Conservation (phyloP, 805 yeast species). For the Maudiozyma turicensis region DNA sequence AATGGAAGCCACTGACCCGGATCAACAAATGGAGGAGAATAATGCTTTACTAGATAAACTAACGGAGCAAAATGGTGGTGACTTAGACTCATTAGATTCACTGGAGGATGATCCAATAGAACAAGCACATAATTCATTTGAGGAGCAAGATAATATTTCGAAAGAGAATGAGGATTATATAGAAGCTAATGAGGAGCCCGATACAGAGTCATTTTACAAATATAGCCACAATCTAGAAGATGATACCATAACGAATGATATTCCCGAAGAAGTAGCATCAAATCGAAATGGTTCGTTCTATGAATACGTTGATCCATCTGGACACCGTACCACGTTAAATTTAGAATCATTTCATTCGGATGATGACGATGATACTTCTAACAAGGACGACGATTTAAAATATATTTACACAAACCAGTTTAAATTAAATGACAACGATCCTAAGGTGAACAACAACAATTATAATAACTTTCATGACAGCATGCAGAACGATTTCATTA, state of each 20-base stretch:
- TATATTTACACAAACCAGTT: constrained; percentile 34
- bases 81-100: constrained; percentile 19
- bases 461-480: background rate
- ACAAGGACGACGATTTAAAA: constrained; percentile 3
- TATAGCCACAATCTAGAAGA: constrained; percentile 7
- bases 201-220: background rate
- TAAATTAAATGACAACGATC: constrained; percentile 32
- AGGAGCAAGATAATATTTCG: constrained; percentile 52
- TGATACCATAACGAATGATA: constrained; percentile 43
- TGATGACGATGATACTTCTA: constrained; percentile 33
- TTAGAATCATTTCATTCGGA: constrained; percentile 33
- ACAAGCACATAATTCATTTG: background rate
- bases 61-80: constrained; percentile 12
- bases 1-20: constrained; percentile 30
- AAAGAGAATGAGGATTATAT: constrained; percentile 6
- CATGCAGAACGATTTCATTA: background rate
- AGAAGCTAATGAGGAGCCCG: background rate
- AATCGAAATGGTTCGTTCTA: constrained; percentile 33
- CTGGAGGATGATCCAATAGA: constrained; percentile 7
- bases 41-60: constrained; percentile 23
- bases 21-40: constrained; percentile 63
- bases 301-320: constrained; percentile 71
- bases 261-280: constrained; percentile 25
- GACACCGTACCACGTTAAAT: constrained; percentile 49
- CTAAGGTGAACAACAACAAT: background rate